Evolutionary conservation across 139 green algal species (phyloP).

Genomic region (Klebsormidium nitens): DNA sequence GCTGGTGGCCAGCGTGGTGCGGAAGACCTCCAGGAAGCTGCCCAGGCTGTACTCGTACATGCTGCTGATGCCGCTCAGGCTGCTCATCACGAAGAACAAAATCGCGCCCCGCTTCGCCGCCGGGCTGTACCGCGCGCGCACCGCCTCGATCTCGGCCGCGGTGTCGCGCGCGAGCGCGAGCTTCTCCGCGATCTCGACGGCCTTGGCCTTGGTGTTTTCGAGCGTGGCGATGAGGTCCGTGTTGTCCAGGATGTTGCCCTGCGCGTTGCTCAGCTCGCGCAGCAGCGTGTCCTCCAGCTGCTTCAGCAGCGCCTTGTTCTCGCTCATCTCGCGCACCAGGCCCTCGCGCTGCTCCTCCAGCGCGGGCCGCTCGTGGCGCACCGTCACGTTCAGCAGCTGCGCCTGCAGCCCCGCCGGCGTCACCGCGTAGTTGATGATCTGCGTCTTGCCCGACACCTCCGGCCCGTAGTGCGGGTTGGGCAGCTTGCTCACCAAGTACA

Average conservation of each 20-base stretch:
- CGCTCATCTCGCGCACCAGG: constrained; percentile 55
- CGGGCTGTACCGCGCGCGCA: constrained; percentile 58
- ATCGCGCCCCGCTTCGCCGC: constrained; percentile 69
- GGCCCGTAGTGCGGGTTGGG: constrained; percentile 59
- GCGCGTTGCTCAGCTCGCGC: constrained; percentile 63
- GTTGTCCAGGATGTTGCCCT: constrained; percentile 85
- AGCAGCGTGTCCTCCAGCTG: constrained; percentile 72
- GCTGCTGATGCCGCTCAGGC: constrained; percentile 63
- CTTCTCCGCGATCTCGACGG: constrained; percentile 72
- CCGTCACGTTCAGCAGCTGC: constrained; percentile 65
- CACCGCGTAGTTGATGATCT: constrained; percentile 68
- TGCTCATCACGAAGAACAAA: constrained; percentile 75
- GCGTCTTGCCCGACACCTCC: constrained; percentile 63
- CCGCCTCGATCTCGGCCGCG: constrained; percentile 61
- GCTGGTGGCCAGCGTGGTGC: constrained; percentile 50
- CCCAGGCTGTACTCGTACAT: constrained; percentile 74
- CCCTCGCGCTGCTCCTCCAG: constrained; percentile 53
- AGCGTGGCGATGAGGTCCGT: constrained; percentile 70
- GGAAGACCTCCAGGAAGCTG: constrained; percentile 69
- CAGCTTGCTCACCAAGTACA: constrained; percentile 63
- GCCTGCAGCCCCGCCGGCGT: constrained; percentile 58
- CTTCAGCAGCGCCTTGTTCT: constrained; percentile 54
- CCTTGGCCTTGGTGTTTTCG: constrained; percentile 71
- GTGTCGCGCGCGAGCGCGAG: constrained; percentile 57
- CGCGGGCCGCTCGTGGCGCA: constrained; percentile 56